Conservation (phyloP, 2,329 filamentous ascomycete species). For the Penicillium aurantiogriseum region DNA sequence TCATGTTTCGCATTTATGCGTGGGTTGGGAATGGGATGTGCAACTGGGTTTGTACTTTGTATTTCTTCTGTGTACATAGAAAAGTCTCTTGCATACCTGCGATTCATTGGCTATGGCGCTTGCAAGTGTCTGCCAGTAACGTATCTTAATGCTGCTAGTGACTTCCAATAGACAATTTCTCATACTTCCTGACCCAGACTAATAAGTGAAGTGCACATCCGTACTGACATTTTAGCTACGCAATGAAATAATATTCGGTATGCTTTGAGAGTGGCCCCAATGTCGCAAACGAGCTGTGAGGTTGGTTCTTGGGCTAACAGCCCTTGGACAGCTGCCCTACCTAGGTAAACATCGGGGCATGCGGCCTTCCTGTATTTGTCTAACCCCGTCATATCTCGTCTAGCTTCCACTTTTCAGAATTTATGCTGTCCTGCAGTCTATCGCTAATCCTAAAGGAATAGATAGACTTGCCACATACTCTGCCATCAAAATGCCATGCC, state of each 20-base stretch:
- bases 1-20: slow-evolving; percentile 42
- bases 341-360: neutral
- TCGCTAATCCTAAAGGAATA: neutral
- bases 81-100: slow-evolving; percentile 36
- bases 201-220: neutral
- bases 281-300: neutral
- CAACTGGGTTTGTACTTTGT: slow-evolving; percentile 40
- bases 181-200: neutral
- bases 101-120: slow-evolving; percentile 28
- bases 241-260: neutral
- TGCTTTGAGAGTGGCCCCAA: neutral
- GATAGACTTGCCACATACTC: neutral
- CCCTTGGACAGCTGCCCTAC: neutral
- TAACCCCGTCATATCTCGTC: neutral
- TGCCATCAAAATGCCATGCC: neutral
- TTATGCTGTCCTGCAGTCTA: too few species aligned
- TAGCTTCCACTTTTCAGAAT: too few species aligned
- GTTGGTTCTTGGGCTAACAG: too few species aligned
- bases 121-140: slow-evolving; percentile 25
- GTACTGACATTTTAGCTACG: neutral
- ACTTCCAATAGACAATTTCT: slow-evolving; percentile 29
- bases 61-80: slow-evolving; percentile 45
- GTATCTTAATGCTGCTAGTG: slow-evolving; percentile 33
- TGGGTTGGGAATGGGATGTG: slow-evolving; percentile 42
- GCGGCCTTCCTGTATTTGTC: neutral